phyloP scores from a whole-genome alignment of 306 rosid genomes.

The Hippophae gyantsensis region DNA sequence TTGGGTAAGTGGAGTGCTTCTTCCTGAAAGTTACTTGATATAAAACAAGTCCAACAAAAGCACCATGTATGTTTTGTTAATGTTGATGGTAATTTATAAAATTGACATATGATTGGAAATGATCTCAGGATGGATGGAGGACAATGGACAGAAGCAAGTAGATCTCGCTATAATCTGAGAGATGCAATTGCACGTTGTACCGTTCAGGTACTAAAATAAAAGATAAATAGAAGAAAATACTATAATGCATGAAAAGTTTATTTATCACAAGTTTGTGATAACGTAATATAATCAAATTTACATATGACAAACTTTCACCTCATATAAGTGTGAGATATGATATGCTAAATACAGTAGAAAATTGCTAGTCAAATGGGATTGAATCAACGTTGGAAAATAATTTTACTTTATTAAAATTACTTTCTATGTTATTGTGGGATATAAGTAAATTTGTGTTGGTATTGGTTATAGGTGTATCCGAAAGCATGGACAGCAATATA shows the following conservation, averaged over 20 bases:
- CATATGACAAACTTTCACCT: too few relatives aligned
- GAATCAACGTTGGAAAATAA: too few relatives aligned
- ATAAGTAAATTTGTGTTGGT: neutral
- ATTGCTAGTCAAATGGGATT: too few relatives aligned
- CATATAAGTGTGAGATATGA: too few relatives aligned
- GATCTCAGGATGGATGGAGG: conserved; percentile 72
- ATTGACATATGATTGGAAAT: conserved; percentile 20
- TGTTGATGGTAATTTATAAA: neutral
- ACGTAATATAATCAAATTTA: too few relatives aligned
- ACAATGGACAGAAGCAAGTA: conserved; percentile 78
- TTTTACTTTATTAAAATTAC: neutral
- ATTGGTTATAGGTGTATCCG: conserved; percentile 56
- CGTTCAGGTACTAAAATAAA: conserved; percentile 38
- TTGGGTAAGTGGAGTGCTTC: conserved; percentile 45
- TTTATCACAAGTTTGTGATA: too few relatives aligned
- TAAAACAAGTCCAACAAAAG: too few relatives aligned
- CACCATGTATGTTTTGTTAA: too few relatives aligned
- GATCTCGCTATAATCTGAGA: conserved; percentile 72
- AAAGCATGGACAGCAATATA: conserved; percentile 85
- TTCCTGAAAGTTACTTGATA: too few relatives aligned
- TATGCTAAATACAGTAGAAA: too few relatives aligned
- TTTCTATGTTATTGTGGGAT: neutral
- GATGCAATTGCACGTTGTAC: conserved; percentile 85
- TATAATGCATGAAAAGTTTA: too few relatives aligned
- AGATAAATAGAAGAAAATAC: too few relatives aligned